Conservation (phyloP, 78 protist genomes). For the Dictyostelium purpureum region DNA sequence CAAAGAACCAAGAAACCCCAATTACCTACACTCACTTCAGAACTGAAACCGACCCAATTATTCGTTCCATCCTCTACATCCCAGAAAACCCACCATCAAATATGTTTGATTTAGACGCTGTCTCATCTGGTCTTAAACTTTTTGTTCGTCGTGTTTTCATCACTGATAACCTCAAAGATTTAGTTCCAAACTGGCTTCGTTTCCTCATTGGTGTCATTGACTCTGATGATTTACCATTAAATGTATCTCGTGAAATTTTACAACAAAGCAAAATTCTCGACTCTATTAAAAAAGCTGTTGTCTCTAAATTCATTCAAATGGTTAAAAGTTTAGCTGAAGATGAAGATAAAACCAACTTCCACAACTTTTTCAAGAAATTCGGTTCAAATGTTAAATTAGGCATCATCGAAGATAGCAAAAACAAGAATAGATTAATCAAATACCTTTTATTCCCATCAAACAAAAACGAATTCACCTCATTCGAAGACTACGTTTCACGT, state of each 20-base stretch:
- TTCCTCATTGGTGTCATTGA: conserved; percentile 99
- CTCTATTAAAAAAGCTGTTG: conserved; percentile 93
- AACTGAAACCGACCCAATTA: conserved; percentile 94
- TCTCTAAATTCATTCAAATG: conserved; percentile 93
- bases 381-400: conserved; percentile 97
- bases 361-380: conserved; percentile 91
- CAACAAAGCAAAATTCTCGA: conserved; percentile 89
- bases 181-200: conserved; percentile 96
- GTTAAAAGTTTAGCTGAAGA: conserved; percentile 82
- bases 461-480: conserved; percentile 48
- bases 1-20: conserved; percentile 90
- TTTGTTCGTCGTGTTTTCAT: conserved; percentile 98
- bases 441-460: conserved; percentile 92
- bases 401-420: conserved; percentile 93
- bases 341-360: conserved; percentile 42
- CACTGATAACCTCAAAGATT: conserved; percentile 95
- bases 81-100: conserved; percentile 92
- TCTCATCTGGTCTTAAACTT: conserved; percentile 87
- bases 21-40: conserved; percentile 95
- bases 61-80: conserved; percentile 95
- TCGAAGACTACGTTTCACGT: conserved; percentile 30
- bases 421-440: conserved; percentile 90
- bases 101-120: conserved; percentile 73
- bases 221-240: conserved; percentile 98
- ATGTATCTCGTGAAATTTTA: conserved; percentile 98